Conservation (phyloP, 2,329 filamentous ascomycete genomes). For the Apiospora malaysiana region DNA sequence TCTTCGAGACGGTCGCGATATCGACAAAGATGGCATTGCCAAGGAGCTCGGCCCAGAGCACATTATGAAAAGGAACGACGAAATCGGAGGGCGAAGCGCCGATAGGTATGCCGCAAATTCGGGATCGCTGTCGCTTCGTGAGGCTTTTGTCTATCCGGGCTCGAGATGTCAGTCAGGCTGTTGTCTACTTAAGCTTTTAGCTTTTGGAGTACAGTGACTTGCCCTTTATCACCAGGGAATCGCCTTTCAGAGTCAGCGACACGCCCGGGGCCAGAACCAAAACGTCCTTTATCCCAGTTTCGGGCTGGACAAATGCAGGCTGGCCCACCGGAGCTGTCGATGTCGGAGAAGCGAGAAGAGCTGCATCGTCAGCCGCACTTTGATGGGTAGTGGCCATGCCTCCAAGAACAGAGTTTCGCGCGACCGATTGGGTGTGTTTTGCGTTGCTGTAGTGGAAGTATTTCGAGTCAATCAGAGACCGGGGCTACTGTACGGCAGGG, state of each 20-base stretch:
- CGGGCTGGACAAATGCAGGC: background rate
- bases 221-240: conserved; percentile 17
- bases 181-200: background rate
- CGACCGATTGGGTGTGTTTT: background rate
- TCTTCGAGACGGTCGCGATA: conserved; percentile 69
- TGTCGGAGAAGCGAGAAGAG: conserved; percentile 1
- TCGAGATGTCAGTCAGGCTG: background rate
- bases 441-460: background rate
- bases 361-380: background rate
- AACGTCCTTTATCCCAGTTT: background rate
- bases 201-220: background rate
- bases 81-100: conserved; percentile 29
- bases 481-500: background rate
- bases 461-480: background rate
- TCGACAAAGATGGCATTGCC: conserved; percentile 70
- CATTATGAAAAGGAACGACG: conserved; percentile 76
- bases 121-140: conserved; percentile 31
- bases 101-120: conserved; percentile 36
- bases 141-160: conserved; percentile 32
- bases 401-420: conserved; percentile 11
- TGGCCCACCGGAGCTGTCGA: background rate
- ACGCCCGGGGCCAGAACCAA: conserved; percentile 1
- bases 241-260: conserved; percentile 9
- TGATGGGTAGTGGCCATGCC: conserved; percentile 10
- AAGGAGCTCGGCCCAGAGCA: conserved; percentile 79